Percentiles rank a stretch among this genome's conserved stretches.
Evolutionary conservation across 352 stramenopile species (phyloP).

Genomic region (Phytopythium kandeliae): DNA sequence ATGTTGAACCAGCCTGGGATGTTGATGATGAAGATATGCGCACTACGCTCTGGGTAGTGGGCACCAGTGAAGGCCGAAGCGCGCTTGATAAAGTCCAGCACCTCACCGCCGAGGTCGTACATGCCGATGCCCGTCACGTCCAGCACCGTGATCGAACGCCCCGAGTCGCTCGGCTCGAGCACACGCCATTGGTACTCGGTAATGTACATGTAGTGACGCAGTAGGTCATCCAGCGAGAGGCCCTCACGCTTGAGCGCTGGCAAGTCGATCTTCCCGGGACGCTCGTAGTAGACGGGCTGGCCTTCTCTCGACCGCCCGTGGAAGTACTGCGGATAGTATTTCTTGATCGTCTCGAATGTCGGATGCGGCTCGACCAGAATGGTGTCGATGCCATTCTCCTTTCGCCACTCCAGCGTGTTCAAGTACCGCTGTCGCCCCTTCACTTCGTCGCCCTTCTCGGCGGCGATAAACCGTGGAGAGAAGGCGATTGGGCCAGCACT

Average conservation of each 20-base stretch:
- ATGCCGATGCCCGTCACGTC: slow-evolving; percentile 85
- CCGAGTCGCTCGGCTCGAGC: slow-evolving; percentile 67
- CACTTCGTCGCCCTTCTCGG: slow-evolving; percentile 78
- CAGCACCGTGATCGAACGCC: slow-evolving; percentile 77
- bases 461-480: slow-evolving; percentile 73
- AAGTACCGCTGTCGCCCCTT: slow-evolving; percentile 74
- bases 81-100: slow-evolving; percentile 87
- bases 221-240: slow-evolving; percentile 82
- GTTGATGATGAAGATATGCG: slow-evolving; percentile 95
- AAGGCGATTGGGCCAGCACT: slow-evolving; percentile 66
- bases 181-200: slow-evolving; percentile 88
- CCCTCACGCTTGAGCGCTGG: slow-evolving; percentile 80
- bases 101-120: slow-evolving; percentile 82
- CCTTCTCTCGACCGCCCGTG: slow-evolving; percentile 77
- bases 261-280: slow-evolving; percentile 83
- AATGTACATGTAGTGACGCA: slow-evolving; percentile 91
- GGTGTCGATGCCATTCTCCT: slow-evolving; percentile 81
- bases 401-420: slow-evolving; percentile 79
- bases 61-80: slow-evolving; percentile 83
- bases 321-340: slow-evolving; percentile 90
- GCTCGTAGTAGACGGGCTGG: slow-evolving; percentile 80
- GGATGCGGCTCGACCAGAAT: slow-evolving; percentile 80
- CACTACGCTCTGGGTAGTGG: slow-evolving; percentile 92
- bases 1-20: slow-evolving; percentile 94
- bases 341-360: slow-evolving; percentile 87